A percentile compares a stretch with the other conserved stretches of the same genome.
Evolutionary conservation across 371 early-diverging fungal species (phyloP).

Genomic region (Choanephora cucurbitarum): DNA sequence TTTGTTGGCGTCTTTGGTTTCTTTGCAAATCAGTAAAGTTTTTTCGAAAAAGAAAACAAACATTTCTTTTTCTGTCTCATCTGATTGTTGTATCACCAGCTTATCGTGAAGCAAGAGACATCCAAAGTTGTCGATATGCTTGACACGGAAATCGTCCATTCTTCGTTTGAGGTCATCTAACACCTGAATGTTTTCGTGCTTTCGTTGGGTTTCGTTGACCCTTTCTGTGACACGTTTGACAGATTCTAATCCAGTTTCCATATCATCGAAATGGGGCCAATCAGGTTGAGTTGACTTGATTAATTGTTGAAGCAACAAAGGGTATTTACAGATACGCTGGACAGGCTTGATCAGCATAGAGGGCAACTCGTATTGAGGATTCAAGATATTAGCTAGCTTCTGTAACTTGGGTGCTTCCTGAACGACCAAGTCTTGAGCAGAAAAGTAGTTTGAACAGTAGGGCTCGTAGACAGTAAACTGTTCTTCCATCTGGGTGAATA

Average conservation of each 20-base stretch:
- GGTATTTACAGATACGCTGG: slow-evolving; percentile 97
- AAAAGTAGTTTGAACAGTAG: slow-evolving; percentile 89
- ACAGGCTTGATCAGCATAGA: slow-evolving; percentile 96
- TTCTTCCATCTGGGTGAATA: slow-evolving; percentile 79
- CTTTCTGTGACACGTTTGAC: slow-evolving; percentile 86
- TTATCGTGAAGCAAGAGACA: slow-evolving; percentile 81
- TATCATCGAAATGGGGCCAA: slow-evolving; percentile 73
- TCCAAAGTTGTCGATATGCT: slow-evolving; percentile 67
- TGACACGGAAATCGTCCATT: slow-evolving; percentile 54
- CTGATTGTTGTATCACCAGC: slow-evolving; percentile 69
- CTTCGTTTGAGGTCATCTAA: slow-evolving; percentile 76
- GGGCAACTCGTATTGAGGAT: slow-evolving; percentile 83
- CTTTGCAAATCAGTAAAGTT: slow-evolving; percentile 88
- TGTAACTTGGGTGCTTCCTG: slow-evolving; percentile 52
- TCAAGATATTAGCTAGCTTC: slow-evolving; percentile 69
- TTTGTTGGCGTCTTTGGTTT: slow-evolving; percentile 52
- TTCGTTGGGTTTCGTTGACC: slow-evolving; percentile 91
- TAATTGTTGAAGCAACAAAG: slow-evolving; percentile 83
- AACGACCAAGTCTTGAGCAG: slow-evolving; percentile 64
- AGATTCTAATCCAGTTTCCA: slow-evolving; percentile 75
- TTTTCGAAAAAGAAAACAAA: slow-evolving; percentile 87
- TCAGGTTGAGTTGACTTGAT: slow-evolving; percentile 73
- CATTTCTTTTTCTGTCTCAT: slow-evolving; percentile 77
- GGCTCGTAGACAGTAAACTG: slow-evolving; percentile 91
- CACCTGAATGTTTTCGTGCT: slow-evolving; percentile 79